These are phyloP conservation scores for Sonneratia alba DNA, from an alignment of 345 rosid species.

Conservation along the genomic window DNA sequence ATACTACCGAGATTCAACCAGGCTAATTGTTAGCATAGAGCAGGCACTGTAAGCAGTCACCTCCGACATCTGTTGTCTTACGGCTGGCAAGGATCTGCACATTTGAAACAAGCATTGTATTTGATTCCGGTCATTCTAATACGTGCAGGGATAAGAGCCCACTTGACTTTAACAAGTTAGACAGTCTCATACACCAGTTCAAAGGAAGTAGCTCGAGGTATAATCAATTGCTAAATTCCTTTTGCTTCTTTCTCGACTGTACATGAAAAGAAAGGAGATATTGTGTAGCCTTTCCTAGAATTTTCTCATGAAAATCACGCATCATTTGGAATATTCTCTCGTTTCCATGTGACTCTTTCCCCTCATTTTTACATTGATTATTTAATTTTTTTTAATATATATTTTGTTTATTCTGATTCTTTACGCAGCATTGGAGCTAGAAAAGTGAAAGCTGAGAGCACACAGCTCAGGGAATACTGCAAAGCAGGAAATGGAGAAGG, in stretches of 20 bases:
- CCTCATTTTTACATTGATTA: no score
- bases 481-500: slow-evolving; percentile 73
- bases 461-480: slow-evolving; percentile 78
- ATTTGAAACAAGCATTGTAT: neutral
- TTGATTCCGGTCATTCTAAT: neutral
- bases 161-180: slow-evolving; percentile 57
- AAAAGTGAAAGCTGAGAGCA: slow-evolving; percentile 87
- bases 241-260: neutral
- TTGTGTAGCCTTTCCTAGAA: neutral
- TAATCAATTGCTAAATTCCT: neutral
- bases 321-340: slow-evolving; percentile 19
- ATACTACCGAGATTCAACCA: slow-evolving; percentile 52
- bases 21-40: slow-evolving; percentile 37
- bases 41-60: slow-evolving; percentile 41
- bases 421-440: slow-evolving; percentile 80
- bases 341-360: no score
- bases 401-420: slow-evolving; percentile 14
- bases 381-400: no score
- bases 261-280: neutral
- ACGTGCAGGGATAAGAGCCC: slow-evolving; percentile 39
- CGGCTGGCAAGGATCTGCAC: neutral
- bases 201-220: slow-evolving; percentile 94
- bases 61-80: neutral
- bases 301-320: neutral
- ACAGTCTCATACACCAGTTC: slow-evolving; percentile 80